Evolutionary conservation across 345 rosid species (phyloP), one percentile per base, ranked within the genome.

Genomic region (Citrus inodora): DNA sequence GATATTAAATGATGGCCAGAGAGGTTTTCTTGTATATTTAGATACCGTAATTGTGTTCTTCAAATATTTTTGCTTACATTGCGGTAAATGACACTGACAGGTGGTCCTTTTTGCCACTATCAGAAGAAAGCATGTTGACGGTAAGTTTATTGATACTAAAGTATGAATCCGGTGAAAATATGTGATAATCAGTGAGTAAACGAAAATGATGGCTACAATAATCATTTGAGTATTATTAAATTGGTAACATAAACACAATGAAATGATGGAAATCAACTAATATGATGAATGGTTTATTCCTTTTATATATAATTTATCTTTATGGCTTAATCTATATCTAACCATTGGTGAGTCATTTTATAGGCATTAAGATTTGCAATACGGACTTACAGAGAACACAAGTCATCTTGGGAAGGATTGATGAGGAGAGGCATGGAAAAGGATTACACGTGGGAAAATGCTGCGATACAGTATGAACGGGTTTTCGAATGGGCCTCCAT

Each of bases 371-470:
- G 91, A 80, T 61, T 80, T 55, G 97, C 98, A 70, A 82, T 87
- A 60, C 64, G 30, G 82, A 95, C 98, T 9, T 93, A 88, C 87
- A 87, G 87, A 86, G 95, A 92, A 81, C 88, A 90, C 76, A 93
- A 81, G 75, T 19, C 80, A 78, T 89, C 97, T 4, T 95, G 98
- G 99, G 82, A 78, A 76, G 95, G 91, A 51, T 82, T 95, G 80
- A 91, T 91, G 94, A 91, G 73, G 82, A 92, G 98, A 85, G 89
- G 97, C 14, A 91, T 93, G 95, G 79, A 67, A 40, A 82, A 62
- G 77, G 90, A 92, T 85, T 89, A 65, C 77, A 86, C 98, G 3
- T 92, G 99, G 99, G 90, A 96, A 76, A 92, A 89, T 53, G 99
- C 98, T 33, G 98, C 99, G 0, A 68, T 69, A 70, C 94, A 92